Conservation (phyloP, 2,329 filamentous ascomycete genomes). For the Penicillium sp. region DNA sequence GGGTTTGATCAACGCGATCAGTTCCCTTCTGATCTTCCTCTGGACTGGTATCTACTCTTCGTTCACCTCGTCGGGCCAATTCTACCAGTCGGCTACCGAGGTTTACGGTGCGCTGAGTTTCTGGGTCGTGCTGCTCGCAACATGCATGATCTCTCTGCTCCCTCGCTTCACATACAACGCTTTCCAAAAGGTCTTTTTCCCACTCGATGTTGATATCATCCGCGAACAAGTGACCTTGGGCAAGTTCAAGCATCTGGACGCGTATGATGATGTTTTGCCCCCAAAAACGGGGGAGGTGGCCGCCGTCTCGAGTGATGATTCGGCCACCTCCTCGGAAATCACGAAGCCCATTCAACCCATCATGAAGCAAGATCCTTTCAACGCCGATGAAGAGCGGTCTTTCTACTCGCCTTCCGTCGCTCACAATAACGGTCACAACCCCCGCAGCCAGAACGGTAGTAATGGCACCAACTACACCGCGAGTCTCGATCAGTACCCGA, state of each 20-base stretch:
- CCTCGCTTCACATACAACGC: slow-evolving; percentile 85
- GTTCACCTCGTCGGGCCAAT: slow-evolving; percentile 56
- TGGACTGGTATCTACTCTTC: slow-evolving; percentile 89
- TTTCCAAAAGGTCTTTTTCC: slow-evolving; percentile 90
- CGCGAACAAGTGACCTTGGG: slow-evolving; percentile 86
- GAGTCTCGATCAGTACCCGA: slow-evolving; percentile 47
- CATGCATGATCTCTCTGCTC: slow-evolving; percentile 76
- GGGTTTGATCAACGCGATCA: slow-evolving; percentile 75
- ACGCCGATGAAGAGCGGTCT: slow-evolving; percentile 84
- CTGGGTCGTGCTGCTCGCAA: slow-evolving; percentile 80
- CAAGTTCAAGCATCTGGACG: slow-evolving; percentile 71
- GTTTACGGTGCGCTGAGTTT: slow-evolving; percentile 80
- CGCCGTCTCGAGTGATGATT: slow-evolving; percentile 41
- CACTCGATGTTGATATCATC: slow-evolving; percentile 90
- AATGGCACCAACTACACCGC: slow-evolving; percentile 87
- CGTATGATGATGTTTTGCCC: slow-evolving; percentile 53
- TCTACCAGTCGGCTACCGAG: slow-evolving; percentile 76
- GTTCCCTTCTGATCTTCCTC: slow-evolving; percentile 84
- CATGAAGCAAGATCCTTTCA: slow-evolving; percentile 61
- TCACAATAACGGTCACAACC: slow-evolving; percentile 74
- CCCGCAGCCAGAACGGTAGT: slow-evolving; percentile 82
- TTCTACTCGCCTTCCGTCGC: slow-evolving; percentile 92
- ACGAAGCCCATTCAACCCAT: slow-evolving; percentile 53
- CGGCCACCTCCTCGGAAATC: slow-evolving; percentile 41
- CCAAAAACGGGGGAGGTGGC: slow-evolving; percentile 42